Evolutionary conservation across 495 filamentous ascomycete genomes (phyloP), one percentile per base, ranked within the genome.

Genomic region (Penicillium chermesinum): DNA sequence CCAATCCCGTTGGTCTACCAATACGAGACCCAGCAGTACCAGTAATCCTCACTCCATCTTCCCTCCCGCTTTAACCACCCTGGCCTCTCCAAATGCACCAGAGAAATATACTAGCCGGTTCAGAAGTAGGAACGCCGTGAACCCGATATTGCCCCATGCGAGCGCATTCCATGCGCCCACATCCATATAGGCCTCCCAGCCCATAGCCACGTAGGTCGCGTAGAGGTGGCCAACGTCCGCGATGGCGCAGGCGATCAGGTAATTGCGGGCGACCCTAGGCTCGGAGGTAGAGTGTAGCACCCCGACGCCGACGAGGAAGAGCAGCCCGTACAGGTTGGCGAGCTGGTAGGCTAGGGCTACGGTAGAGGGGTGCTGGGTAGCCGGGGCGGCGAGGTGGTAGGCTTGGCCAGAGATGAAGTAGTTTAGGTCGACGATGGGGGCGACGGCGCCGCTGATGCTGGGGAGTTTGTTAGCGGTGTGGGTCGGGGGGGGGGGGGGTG

Each of bases 71-170:
- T 59, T 62, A n/a, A 53, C 48, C 30, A 54, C 52, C 41, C 49
- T 62, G 12, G 66, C 52, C 41, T 64, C 47, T 3, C 84, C 84
- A 61, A 87, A 84, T 0, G 72, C 38, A 3, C 83, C 82, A 10
- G 71, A 17, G 2, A 87, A 63, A 57, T 85, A 86, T 10, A 67
- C 62, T 1, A 77, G 56, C 22, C 84, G 69, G 30, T 75, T 77
- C 10, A 79, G 46, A 34, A 82, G 81, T 37, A 87, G 57, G 14
- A 75, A 70, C 0, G 46, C 54, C 3, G 85, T 88, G 17, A 73
- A 65, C 0, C 78, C 84, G 38, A 91, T 72, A 55, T 89, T 89
- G 9, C 86, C 87, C 82, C 84, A 88, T 1, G 81, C 77, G 67
- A 87, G 71, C 19, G 73, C 60, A 52, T 86, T 89, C 86, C 86